These are phyloP conservation scores for Hyaloscypha hepaticicola DNA, from an alignment of 495 filamentous ascomycete species.

Conservation along the genomic window DNA sequence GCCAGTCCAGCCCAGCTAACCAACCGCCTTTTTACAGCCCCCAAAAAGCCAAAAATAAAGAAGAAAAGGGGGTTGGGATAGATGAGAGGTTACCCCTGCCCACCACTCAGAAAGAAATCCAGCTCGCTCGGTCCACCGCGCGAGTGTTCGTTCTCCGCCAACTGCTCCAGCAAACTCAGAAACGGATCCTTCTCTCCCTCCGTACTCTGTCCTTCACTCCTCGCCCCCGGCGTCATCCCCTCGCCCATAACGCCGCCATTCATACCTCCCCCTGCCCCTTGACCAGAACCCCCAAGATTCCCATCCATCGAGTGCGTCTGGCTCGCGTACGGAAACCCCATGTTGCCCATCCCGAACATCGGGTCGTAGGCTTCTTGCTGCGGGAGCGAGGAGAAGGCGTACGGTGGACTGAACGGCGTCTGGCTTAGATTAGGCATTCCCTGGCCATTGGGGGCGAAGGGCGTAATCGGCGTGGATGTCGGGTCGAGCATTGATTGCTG, in stretches of 20 bases:
- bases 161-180: conserved; percentile 71
- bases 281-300: neutral
- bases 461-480: conserved; percentile 7
- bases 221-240: conserved; percentile 43
- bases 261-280: neutral
- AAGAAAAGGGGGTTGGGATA: too few relatives aligned
- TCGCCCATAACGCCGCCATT: conserved; percentile 25
- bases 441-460: conserved; percentile 15
- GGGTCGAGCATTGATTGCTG: conserved; percentile 25
- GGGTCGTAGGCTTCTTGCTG: conserved; percentile 46
- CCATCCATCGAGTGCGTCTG: neutral
- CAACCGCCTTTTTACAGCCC: too few relatives aligned
- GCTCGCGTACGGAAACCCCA: conserved; percentile 34
- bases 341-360: conserved; percentile 54
- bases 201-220: conserved; percentile 42
- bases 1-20: too few relatives aligned
- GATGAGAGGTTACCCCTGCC: conserved; percentile 13
- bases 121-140: conserved; percentile 60
- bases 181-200: conserved; percentile 74
- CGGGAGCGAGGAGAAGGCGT: conserved; percentile 32
- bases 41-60: too few relatives aligned
- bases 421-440: conserved; percentile 32
- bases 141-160: conserved; percentile 70
- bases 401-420: conserved; percentile 42
- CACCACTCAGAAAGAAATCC: conserved; percentile 63